Evolutionary conservation across 2,329 filamentous ascomycete species (phyloP), one percentile per base, ranked within the genome.

Genomic region (Mariannaea elegans): DNA sequence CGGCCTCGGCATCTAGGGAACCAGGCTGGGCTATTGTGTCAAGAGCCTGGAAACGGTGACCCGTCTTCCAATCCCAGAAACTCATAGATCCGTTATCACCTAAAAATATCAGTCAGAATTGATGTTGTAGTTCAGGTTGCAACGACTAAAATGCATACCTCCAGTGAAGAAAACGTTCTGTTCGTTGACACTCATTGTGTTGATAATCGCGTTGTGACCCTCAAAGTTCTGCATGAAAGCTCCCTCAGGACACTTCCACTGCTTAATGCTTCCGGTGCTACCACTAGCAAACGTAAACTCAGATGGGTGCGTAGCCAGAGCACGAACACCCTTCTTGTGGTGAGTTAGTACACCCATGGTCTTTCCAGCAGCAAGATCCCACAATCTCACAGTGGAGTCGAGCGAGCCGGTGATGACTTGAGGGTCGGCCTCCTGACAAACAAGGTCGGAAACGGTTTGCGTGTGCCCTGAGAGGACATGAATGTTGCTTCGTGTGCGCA

Each of bases 151-250:
- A 12, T 9, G 64, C 78, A 62, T 61, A 80, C 79, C 94, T 56
- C 95, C 95, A 3, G 93, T 95, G 77, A 99, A 97, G 59, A 99
- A 79, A 14, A 98, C 92, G 70, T 97, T 95, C 74, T 97, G 93
- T 71, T 96, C 92, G 75, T 99, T 99, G 29, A 95, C 93, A 41
- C 93, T 86, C 44, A 99, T 80, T 0, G 93, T 93, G 78, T 99
- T 99, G 80, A 99, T 94, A 75, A 99, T 96, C 61, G 93, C 87
- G 72, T 97, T 97, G 73, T 98, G 94, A 4, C 94, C 94, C 41
- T 97, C 92, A 72, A 98, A 98, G 74, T 98, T 98, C 77, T 97
- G 94, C 95, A 99, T 99, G 75, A 99, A 98, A 14, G 93, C 93
- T 34, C 94, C 96, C 74, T 97, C 93, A 2, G 96, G 96, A 68